phyloP scores from a whole-genome alignment of 2,329 filamentous ascomycete species.

The Pseudogymnoascus sp. region DNA sequence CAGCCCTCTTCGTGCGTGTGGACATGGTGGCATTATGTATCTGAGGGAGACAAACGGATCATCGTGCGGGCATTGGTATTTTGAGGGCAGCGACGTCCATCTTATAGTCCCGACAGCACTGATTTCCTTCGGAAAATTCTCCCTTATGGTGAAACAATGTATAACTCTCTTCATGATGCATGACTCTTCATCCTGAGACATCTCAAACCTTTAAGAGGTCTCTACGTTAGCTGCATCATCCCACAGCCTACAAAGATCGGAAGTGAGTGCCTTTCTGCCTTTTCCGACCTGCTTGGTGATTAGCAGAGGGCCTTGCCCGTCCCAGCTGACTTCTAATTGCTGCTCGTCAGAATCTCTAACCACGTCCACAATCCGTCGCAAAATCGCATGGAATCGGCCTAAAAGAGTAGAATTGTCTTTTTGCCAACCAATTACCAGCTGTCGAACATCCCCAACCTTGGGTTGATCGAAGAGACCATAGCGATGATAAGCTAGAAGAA shows the following conservation, averaged over 20 bases:
- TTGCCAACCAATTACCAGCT: constrained; percentile 16
- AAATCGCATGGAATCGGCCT: constrained; percentile 17
- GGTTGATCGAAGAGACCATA: constrained; percentile 30
- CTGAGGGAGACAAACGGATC: too few species aligned
- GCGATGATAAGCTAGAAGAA: constrained; percentile 41
- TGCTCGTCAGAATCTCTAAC: constrained; percentile 14
- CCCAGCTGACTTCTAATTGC: constrained; percentile 18
- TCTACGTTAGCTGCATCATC: too few species aligned
- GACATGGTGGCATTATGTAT: too few species aligned
- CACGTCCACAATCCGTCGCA: constrained; percentile 19
- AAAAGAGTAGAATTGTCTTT: constrained; percentile 12
- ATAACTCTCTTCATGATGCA: too few species aligned
- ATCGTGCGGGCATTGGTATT: too few species aligned
- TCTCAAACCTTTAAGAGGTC: too few species aligned
- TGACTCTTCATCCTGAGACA: too few species aligned
- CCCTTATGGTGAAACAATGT: too few species aligned
- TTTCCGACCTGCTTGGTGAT: constrained; percentile 19
- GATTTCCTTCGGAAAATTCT: too few species aligned
- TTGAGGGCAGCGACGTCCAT: too few species aligned
- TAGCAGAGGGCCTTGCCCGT: constrained; percentile 14
- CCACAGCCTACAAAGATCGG: constrained; percentile 12
- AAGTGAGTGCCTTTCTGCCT: constrained; percentile 18
- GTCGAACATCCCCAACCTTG: constrained; percentile 12
- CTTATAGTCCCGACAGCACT: too few species aligned
- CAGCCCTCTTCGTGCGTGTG: too few species aligned